phyloP scores from a whole-genome alignment of 331 rosid genomes.

The Quercus tomentella region DNA sequence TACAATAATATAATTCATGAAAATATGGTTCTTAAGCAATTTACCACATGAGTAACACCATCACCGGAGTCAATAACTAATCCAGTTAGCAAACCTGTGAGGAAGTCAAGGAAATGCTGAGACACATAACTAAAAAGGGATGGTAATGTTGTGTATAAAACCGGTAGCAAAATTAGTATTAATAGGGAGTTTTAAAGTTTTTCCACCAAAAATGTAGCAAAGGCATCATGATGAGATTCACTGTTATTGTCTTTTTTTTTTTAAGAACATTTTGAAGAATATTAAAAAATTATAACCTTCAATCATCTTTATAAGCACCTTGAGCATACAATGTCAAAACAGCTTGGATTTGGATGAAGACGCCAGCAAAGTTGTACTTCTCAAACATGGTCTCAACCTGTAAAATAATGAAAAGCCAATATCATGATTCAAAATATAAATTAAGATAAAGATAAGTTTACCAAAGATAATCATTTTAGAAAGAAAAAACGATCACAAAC shows the following conservation, averaged over 20 bases:
- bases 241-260: neutral
- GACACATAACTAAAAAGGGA: constrained; percentile 7
- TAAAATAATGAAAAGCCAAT: constrained; percentile 11
- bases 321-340: constrained; percentile 97
- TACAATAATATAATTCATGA: neutral
- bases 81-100: constrained; percentile 93
- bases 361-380: constrained; percentile 94
- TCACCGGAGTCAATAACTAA: constrained; percentile 96
- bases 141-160: neutral
- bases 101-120: constrained; percentile 26
- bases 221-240: neutral
- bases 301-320: constrained; percentile 93
- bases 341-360: constrained; percentile 95
- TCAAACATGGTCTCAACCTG: constrained; percentile 98
- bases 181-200: neutral
- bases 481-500: constrained; percentile 26
- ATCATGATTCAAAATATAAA: neutral
- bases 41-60: constrained; percentile 99
- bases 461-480: neutral
- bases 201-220: constrained; percentile 13
- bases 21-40: constrained; percentile 15
- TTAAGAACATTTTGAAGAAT: constrained; percentile 16
- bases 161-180: neutral
- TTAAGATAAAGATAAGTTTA: neutral
- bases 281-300: constrained; percentile 61